Evolutionary conservation across 495 filamentous ascomycete species (phyloP).

Genomic region (Aspergillus panamensis): DNA sequence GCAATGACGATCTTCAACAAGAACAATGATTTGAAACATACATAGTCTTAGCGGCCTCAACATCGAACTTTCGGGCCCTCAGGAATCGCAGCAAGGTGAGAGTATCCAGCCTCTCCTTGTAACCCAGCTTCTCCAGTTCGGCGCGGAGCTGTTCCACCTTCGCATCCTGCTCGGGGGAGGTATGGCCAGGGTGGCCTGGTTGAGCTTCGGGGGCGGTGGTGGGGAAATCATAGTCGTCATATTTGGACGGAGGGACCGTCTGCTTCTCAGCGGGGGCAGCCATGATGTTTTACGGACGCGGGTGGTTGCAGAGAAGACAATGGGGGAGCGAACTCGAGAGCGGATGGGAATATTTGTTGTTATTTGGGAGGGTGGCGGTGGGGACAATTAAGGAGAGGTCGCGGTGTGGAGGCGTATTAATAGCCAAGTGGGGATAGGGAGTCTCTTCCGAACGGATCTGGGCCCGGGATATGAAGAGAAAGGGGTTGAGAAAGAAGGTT

Average conservation of each 20-base stretch:
- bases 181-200: conserved; percentile 82
- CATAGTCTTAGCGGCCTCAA: conserved; percentile 80
- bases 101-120: conserved; percentile 83
- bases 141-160: conserved; percentile 79
- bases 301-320: conserved; percentile 10
- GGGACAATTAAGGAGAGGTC: background rate
- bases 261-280: conserved; percentile 33
- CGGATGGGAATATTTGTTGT: background rate
- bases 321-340: conserved; percentile 3
- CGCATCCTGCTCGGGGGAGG: conserved; percentile 84
- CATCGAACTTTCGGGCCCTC: conserved; percentile 91
- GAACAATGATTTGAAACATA: conserved; percentile 42
- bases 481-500: background rate
- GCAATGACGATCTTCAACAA: background rate
- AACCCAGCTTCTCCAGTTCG: conserved; percentile 79
- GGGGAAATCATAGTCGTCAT: conserved; percentile 94
- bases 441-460: conserved; percentile 1
- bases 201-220: conserved; percentile 65
- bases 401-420: background rate
- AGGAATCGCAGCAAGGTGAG: conserved; percentile 88
- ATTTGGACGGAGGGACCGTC: conserved; percentile 73
- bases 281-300: conserved; percentile 32
- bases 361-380: conserved; percentile 5
- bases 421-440: conserved; percentile 10
- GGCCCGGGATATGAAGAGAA: background rate